Conservation (phyloP, 805 yeast genomes). For the Metschnikowia amazonensis region DNA sequence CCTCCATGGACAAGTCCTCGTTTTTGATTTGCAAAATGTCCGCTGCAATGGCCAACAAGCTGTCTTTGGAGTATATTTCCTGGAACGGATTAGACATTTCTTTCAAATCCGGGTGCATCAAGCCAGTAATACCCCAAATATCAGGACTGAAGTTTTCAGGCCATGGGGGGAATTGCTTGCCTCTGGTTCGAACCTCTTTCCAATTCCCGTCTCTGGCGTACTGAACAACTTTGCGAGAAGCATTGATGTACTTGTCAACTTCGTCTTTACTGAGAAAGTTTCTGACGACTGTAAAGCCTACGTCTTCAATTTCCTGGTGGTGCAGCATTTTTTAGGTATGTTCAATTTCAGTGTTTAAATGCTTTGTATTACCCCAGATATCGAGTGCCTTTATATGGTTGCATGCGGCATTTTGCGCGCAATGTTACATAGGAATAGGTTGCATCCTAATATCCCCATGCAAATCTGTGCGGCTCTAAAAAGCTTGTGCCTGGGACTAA, state of each 20-base stretch:
- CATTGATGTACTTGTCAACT: conserved; percentile 30
- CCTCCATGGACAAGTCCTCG: conserved; percentile 42
- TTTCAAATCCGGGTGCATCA: conserved; percentile 45
- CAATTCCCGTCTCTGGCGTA: conserved; percentile 46
- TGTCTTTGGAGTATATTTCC: conserved; percentile 36
- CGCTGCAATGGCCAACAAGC: conserved; percentile 36
- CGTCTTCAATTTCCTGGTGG: conserved; percentile 34
- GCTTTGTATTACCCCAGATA: background rate
- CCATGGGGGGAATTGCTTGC: conserved; percentile 59
- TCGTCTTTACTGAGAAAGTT: conserved; percentile 41
- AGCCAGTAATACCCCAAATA: conserved; percentile 50
- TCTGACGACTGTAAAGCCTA: conserved; percentile 38
- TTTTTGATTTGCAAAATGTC: conserved; percentile 42
- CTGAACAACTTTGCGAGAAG: conserved; percentile 36
- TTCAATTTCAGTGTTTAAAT: background rate
- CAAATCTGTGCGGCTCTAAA: background rate
- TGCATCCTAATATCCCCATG: background rate
- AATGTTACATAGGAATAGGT: conserved; percentile 2
- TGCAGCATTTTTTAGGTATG: conserved; percentile 11
- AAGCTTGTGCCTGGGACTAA: too few relatives aligned
- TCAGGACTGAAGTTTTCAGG: conserved; percentile 47
- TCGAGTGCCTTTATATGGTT: background rate
- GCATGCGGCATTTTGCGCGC: background rate
- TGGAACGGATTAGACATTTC: conserved; percentile 37
- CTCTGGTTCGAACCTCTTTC: conserved; percentile 47